These are phyloP conservation scores for Papiliotrema nemorosa DNA, from an alignment of 1,284 basidiomycete genomes.

Conservation along the genomic window DNA sequence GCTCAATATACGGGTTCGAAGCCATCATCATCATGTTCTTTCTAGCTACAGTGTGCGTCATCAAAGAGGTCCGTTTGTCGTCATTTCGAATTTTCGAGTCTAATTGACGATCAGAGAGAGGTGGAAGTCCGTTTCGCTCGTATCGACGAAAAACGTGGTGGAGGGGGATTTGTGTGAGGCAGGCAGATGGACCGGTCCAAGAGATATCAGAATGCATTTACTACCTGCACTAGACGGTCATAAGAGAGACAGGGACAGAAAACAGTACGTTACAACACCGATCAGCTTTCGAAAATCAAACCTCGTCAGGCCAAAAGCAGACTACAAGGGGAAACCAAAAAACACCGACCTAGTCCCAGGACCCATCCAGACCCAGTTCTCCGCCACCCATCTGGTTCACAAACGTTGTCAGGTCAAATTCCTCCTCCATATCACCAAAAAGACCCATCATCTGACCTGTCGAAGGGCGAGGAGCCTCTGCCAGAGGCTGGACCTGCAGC, in stretches of 20 bases:
- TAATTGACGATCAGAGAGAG: conserved; percentile 56
- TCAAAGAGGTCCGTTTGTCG: conserved; percentile 62
- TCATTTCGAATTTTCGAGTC: neutral
- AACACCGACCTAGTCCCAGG: no score
- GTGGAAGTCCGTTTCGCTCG: conserved; percentile 75
- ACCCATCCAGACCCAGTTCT: neutral
- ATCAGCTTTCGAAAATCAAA: no score
- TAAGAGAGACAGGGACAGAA: no score
- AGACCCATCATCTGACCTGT: no score
- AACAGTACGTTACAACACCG: no score
- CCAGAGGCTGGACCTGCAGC: no score
- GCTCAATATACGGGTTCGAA: conserved; percentile 75
- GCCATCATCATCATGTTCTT: conserved; percentile 69
- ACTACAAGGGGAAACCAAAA: no score
- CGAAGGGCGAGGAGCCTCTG: no score
- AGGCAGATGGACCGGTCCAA: no score
- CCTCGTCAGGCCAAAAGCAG: no score
- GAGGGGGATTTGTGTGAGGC: conserved; percentile 77
- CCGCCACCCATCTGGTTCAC: neutral
- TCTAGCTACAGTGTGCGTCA: conserved; percentile 73
- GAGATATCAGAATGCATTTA: no score
- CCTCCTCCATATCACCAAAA: neutral
- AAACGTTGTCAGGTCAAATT: neutral
- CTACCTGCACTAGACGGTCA: no score
- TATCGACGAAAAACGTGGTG: conserved; percentile 80